Evolutionary conservation across 2,329 filamentous ascomycete genomes (phyloP).

Genomic region (Fusarium torulosum): DNA sequence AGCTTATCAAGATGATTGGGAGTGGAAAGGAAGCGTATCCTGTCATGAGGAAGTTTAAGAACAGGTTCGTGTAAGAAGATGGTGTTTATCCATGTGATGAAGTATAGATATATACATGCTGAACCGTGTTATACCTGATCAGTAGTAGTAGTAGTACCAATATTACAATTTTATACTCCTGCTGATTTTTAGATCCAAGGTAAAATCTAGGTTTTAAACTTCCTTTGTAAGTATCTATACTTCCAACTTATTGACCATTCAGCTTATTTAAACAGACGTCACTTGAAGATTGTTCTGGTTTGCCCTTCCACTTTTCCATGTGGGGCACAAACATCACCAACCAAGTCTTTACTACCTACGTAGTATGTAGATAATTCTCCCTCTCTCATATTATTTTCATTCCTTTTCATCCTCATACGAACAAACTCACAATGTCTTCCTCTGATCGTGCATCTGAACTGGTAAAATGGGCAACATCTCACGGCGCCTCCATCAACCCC

Average conservation of each 20-base stretch:
- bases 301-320: conserved; percentile 37
- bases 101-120: conserved; percentile 3
- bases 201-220: too few relatives aligned
- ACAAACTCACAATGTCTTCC: conserved; percentile 22
- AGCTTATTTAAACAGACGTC: conserved; percentile 10
- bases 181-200: too few relatives aligned
- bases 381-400: background rate
- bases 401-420: background rate
- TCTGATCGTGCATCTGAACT: conserved; percentile 52
- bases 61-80: background rate
- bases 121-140: background rate
- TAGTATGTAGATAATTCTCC: conserved; percentile 3
- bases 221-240: background rate
- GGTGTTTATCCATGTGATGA: background rate
- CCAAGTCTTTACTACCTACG: background rate
- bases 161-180: too few relatives aligned
- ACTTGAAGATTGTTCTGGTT: conserved; percentile 23
- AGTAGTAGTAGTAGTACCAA: background rate
- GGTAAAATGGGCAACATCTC: conserved; percentile 61
- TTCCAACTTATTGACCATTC: background rate
- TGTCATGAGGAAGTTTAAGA: conserved; percentile 6
- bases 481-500: conserved; percentile 64
- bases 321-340: conserved; percentile 30
- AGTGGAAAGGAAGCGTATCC: conserved; percentile 7
- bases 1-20: conserved; percentile 11